Evolutionary conservation across 495 filamentous ascomycete genomes (phyloP), one percentile per base, ranked within the genome.

Genomic region (Wilcoxina mikolae): DNA sequence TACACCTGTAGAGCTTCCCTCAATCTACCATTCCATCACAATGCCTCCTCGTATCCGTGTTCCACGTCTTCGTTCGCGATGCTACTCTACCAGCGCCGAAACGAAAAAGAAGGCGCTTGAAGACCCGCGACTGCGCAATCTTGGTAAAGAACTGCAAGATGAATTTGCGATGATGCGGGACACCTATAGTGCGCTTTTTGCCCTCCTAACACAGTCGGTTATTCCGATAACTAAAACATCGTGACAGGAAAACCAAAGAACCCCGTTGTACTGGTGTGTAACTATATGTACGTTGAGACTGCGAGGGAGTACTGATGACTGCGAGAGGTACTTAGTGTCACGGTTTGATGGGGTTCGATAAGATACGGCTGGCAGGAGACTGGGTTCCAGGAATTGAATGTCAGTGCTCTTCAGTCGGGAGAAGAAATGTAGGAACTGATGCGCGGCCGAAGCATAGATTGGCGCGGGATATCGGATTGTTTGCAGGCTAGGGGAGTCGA

Each of bases 341-440:
- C 71, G 90, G 90, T 38, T 74, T 98, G 27, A 71, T 98, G 33
- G 90, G 90, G 31, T 98, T 98, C 68, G 81, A 87, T 54, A 83
- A 94, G 66, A 71, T 95, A 46, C 80, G 73, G 27, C 69, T 93
- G 3, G 82, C 78, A 7, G 84, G 86, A 11, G 72, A 70, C 39
- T 76, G 75, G 55, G 68, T 94, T 2, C 89, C 87, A 0, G 76
- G 81, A 2, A 78, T 96, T 22, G 78, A 84, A 33, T 96, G 46
- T 49, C 27, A 15, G 43, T 24, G 43, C 23, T 12, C 43, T 24
- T 24, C 17, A 12, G 23, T 46, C 22, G 43, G 11, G n/a, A 46
- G n/a, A 18, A 18, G 15, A 11, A 12, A 12, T 18, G 22, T 12
- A 46, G 43, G n/a, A 7, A 35, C 22, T 46, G 23, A 46, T 39